phyloP scores from a whole-genome alignment of 768 basidiomycete genomes.

The Trametes maxima region DNA sequence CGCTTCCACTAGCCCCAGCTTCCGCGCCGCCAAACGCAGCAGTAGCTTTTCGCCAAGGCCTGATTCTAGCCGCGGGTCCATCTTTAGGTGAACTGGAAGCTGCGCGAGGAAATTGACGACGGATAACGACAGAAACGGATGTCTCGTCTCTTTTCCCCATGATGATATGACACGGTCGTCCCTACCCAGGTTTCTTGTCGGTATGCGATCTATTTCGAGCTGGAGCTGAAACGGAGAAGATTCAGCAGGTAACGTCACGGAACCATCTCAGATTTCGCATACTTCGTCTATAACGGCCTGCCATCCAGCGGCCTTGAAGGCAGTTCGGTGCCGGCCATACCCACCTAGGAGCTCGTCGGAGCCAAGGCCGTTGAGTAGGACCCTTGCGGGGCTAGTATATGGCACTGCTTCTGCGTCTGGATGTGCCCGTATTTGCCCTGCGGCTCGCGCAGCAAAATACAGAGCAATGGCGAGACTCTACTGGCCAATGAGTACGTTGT shows the following conservation, averaged over 20 bases:
- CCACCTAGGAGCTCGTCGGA: conserved; percentile 96
- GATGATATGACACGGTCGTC: conserved; percentile 94
- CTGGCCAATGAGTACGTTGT: not conserved
- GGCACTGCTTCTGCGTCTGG: conserved; percentile 40
- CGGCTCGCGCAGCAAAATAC: conserved; percentile 88
- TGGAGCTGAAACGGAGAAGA: conserved; percentile 64
- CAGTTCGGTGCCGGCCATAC: conserved; percentile 85
- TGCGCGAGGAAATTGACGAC: conserved; percentile 77
- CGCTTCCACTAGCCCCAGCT: conserved; percentile 76
- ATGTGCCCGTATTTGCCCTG: conserved; percentile 54
- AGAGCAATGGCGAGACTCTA: conserved; percentile 92
- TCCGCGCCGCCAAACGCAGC: conserved; percentile 67
- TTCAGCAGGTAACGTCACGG: not conserved
- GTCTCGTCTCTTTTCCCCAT: conserved; percentile 89
- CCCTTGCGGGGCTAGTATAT: conserved; percentile 77
- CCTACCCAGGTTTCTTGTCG: conserved; percentile 86
- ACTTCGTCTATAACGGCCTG: conserved; percentile 81
- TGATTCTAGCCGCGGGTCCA: conserved; percentile 72
- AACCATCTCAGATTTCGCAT: conserved; percentile 5
- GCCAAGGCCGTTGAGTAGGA: conserved; percentile 88
- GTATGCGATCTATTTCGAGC: conserved; percentile 85
- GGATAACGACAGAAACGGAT: conserved; percentile 85
- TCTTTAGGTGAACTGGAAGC: conserved; percentile 80
- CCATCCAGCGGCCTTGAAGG: conserved; percentile 72
- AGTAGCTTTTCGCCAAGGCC: conserved; percentile 91